Evolutionary conservation across 1,139 yeast genomes (phyloP).

Genomic region (Chernovozyma sophiae-reginae): DNA sequence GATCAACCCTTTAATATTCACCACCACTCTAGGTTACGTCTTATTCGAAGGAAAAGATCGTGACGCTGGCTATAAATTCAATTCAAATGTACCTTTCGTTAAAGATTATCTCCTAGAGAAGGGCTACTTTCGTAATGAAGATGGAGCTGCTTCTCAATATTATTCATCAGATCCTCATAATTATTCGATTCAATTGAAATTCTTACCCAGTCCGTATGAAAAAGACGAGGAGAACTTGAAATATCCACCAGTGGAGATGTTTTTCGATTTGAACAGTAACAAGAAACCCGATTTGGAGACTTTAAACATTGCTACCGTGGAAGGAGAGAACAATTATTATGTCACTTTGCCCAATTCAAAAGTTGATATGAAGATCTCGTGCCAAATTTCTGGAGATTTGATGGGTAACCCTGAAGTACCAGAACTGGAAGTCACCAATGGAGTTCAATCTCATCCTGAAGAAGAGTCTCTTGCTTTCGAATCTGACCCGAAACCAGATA

Average conservation of each 20-base stretch:
- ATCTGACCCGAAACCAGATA: not conserved
- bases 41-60: conserved; percentile 19
- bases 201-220: conserved; percentile 44
- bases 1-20: conserved; percentile 22
- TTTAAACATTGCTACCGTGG: conserved; percentile 42
- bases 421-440: not conserved
- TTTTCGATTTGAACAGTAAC: conserved; percentile 42
- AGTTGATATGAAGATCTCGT: conserved; percentile 44
- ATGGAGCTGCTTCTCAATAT: not conserved
- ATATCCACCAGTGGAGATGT: conserved; percentile 53
- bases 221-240: conserved; percentile 16
- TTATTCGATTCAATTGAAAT: conserved; percentile 42
- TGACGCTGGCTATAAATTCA: conserved; percentile 26
- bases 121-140: not conserved
- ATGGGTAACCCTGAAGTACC: conserved; percentile 3
- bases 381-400: conserved; percentile 36
- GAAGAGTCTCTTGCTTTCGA: not conserved
- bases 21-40: conserved; percentile 36
- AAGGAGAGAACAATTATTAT: conserved; percentile 40
- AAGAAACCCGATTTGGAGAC: conserved; percentile 38
- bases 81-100: conserved; percentile 39
- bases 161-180: conserved; percentile 28
- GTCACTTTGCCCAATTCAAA: conserved; percentile 37
- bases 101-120: conserved; percentile 31
- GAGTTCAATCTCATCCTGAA: not conserved